Evolutionary conservation across 345 rosid genomes (phyloP).

Genomic region (Dipteronia sinensis): DNA sequence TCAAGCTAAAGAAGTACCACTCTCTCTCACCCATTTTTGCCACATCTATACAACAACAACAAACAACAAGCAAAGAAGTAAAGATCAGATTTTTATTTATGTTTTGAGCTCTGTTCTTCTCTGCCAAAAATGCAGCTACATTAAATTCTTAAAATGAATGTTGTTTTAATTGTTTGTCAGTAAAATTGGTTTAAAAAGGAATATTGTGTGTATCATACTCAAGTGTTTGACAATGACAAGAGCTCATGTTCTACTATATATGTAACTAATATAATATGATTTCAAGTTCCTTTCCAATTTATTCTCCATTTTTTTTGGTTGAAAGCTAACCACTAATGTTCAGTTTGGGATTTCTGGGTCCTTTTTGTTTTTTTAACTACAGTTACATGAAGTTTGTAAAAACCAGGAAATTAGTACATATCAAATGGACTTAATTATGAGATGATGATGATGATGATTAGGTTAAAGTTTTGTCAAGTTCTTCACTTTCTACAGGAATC

Average conservation of each 20-base stretch:
- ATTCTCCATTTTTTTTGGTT: not conserved
- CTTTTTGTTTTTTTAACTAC: too few relatives aligned
- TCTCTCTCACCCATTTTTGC: constrained; percentile 94
- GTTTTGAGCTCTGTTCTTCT: not conserved
- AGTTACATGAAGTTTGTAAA: too few relatives aligned
- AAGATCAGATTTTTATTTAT: too few relatives aligned
- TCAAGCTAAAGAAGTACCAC: constrained; percentile 85
- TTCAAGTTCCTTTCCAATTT: too few relatives aligned
- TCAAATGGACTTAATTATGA: not conserved
- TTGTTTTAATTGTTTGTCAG: not conserved
- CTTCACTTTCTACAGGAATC: too few relatives aligned
- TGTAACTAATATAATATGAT: not conserved
- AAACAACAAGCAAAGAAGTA: too few relatives aligned
- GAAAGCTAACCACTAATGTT: not conserved
- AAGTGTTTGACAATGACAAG: constrained; percentile 15
- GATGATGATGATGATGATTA: not conserved
- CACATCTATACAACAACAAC: constrained; percentile 37
- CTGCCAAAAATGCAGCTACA: not conserved
- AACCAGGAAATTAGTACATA: too few relatives aligned
- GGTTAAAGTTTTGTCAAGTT: not conserved
- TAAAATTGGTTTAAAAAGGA: constrained; percentile 1
- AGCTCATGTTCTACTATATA: not conserved
- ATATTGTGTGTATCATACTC: constrained; percentile 17
- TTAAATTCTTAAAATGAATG: not conserved
- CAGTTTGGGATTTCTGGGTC: not conserved